phyloP scores from a whole-genome alignment of 164 flowering plant genomes.

The Buxus sempervirens region DNA sequence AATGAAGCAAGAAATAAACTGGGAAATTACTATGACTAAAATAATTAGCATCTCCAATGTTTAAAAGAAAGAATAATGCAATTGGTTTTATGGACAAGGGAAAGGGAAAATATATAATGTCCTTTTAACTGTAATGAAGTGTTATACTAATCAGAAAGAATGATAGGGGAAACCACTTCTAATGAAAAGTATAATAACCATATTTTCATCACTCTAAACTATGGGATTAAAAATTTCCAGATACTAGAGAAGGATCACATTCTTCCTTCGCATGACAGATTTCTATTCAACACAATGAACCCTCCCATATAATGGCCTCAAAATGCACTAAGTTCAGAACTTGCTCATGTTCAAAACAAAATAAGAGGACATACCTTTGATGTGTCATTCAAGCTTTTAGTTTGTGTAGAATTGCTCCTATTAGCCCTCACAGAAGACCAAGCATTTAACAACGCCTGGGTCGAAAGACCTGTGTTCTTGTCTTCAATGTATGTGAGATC shows the following conservation, averaged over 20 bases:
- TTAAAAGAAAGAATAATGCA: too few relatives aligned
- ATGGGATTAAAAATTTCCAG: not conserved
- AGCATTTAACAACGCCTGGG: slow-evolving; percentile 23
- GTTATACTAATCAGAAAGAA: too few relatives aligned
- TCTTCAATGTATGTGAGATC: slow-evolving; percentile 33
- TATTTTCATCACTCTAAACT: not conserved
- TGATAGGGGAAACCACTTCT: too few relatives aligned
- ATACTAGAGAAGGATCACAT: not conserved
- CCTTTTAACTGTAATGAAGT: too few relatives aligned
- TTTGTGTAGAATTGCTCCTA: slow-evolving; percentile 20
- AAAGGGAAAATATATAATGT: too few relatives aligned
- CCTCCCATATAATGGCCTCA: not conserved
- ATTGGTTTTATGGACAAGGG: too few relatives aligned
- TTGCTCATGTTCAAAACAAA: not conserved
- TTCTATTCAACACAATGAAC: not conserved
- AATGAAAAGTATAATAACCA: not conserved
- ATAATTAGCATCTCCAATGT: too few relatives aligned
- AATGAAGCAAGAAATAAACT: not conserved
- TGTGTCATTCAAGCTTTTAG: slow-evolving; percentile 26
- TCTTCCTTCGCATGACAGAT: not conserved
- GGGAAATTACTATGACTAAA: too few relatives aligned
- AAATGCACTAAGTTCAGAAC: too few relatives aligned
- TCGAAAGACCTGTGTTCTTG: slow-evolving; percentile 23
- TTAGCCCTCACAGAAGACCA: slow-evolving; percentile 20
- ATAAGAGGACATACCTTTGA: slow-evolving; percentile 31